A percentile compares a stretch with the other conserved stretches of the same genome.
These are phyloP conservation scores for Nowakowskiella sp. DNA, from an alignment of 192 early-diverging fungal genomes.

Conservation along the genomic window DNA sequence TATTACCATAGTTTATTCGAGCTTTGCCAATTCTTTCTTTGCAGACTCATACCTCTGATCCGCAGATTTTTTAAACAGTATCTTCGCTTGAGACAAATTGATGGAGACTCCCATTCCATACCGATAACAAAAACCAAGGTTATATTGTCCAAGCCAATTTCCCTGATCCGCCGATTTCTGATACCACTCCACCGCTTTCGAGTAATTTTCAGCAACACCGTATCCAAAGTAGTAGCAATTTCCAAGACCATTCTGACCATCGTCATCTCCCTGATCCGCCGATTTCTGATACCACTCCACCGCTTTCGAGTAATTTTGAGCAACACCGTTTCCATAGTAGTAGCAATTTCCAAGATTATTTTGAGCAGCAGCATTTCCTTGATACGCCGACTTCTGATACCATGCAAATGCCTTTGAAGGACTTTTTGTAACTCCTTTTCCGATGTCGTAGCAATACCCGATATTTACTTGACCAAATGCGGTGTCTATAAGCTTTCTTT, in stretches of 20 bases:
- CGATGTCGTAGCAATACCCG: no score
- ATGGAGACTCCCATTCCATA: conserved; percentile 15
- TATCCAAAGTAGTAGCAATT: conserved; percentile 11
- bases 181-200: conserved; percentile 11
- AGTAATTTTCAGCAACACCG: conserved; percentile 4
- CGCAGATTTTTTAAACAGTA: no score
- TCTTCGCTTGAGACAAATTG: no score
- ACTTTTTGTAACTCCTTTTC: no score
- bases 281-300: conserved; percentile 12
- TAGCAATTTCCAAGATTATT: conserved; percentile 7
- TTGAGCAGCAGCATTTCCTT: no score
- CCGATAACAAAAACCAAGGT: conserved; percentile 12
- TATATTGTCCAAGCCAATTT: conserved; percentile 4
- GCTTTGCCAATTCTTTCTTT: no score
- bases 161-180: conserved; percentile 3
- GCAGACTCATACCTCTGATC: no score
- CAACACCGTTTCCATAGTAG: conserved; percentile 1
- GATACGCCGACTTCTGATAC: no score
- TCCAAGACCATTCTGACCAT: conserved; percentile 12
- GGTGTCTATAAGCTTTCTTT: no score
- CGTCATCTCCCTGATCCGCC: conserved; percentile 13
- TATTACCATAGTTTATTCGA: no score
- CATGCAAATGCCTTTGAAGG: no score
- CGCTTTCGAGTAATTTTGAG: conserved; percentile 1
- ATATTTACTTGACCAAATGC: no score